Conservation (phyloP, 352 stramenopile species). For the Phytophthora chlamydospora region DNA sequence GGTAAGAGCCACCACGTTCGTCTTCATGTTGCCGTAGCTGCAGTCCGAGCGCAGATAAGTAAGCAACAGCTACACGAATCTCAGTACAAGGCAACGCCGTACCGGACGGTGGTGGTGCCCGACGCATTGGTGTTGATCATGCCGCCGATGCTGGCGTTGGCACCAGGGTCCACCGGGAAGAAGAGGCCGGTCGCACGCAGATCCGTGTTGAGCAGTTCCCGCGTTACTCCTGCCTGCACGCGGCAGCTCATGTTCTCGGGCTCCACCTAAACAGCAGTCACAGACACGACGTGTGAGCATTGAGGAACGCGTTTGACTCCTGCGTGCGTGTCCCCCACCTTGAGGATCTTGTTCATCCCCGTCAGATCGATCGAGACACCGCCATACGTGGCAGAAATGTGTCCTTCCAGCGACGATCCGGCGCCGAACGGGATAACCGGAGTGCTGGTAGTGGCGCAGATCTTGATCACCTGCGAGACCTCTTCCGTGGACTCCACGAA, state of each 20-base stretch:
- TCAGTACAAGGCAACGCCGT: slow-evolving; percentile 1
- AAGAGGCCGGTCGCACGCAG: slow-evolving; percentile 88
- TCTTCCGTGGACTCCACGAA: slow-evolving; percentile 87
- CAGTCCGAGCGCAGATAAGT: background rate
- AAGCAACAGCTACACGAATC: background rate
- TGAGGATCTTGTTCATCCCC: slow-evolving; percentile 73
- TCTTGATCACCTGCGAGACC: slow-evolving; percentile 89
- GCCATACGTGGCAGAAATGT: slow-evolving; percentile 89
- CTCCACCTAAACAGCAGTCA: slow-evolving; percentile 17
- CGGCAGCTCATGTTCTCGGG: slow-evolving; percentile 77
- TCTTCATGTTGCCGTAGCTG: slow-evolving; percentile 96
- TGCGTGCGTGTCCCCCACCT: slow-evolving; percentile 20
- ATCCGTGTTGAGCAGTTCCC: slow-evolving; percentile 91
- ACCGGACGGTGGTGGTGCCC: slow-evolving; percentile 74
- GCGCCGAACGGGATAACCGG: slow-evolving; percentile 95
- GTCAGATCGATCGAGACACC: slow-evolving; percentile 93
- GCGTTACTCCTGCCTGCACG: slow-evolving; percentile 93
- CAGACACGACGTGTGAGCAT: background rate
- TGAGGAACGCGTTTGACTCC: background rate
- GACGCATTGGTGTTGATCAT: slow-evolving; percentile 93
- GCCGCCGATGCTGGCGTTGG: slow-evolving; percentile 94
- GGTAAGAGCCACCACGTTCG: slow-evolving; percentile 94
- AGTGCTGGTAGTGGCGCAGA: slow-evolving; percentile 78
- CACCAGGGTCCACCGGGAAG: slow-evolving; percentile 97
- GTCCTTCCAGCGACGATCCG: slow-evolving; percentile 93